Evolutionary conservation across 768 basidiomycete species (phyloP).

Genomic region (Dentipellis fragilis): DNA sequence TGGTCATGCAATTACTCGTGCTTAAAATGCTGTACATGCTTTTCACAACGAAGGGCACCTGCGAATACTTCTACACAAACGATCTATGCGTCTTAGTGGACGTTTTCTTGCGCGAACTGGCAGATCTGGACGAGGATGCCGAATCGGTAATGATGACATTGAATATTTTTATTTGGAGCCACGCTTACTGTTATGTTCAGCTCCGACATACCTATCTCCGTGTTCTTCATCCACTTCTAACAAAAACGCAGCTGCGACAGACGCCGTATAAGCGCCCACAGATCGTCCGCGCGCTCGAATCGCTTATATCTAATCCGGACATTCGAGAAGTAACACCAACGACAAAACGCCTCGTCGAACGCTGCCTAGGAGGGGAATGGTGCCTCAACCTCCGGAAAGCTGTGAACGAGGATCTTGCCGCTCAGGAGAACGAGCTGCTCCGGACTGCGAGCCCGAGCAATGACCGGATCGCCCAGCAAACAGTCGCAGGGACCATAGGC

Average conservation of each 20-base stretch:
- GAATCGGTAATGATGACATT: slow-evolving; percentile 54
- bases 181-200: slow-evolving; percentile 24
- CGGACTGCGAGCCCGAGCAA: slow-evolving; percentile 16
- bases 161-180: slow-evolving; percentile 19
- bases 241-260: slow-evolving; percentile 81
- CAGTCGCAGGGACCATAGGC: slow-evolving; percentile 1
- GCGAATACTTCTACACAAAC: slow-evolving; percentile 97
- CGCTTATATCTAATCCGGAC: slow-evolving; percentile 57
- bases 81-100: slow-evolving; percentile 94
- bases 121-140: slow-evolving; percentile 85
- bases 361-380: slow-evolving; percentile 85
- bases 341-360: slow-evolving; percentile 83
- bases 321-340: slow-evolving; percentile 82
- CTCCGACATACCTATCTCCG: slow-evolving; percentile 95
- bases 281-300: slow-evolving; percentile 75
- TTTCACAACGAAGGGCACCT: slow-evolving; percentile 86
- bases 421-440: slow-evolving; percentile 9
- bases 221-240: slow-evolving; percentile 89
- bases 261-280: slow-evolving; percentile 88
- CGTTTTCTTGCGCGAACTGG: slow-evolving; percentile 91
- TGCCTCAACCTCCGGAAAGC: slow-evolving; percentile 56
- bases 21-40: slow-evolving; percentile 91
- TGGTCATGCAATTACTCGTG: slow-evolving; percentile 90
- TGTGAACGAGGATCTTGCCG: slow-evolving; percentile 1
- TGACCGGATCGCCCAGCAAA: slow-evolving; percentile 22